Evolutionary conservation across 2,329 filamentous ascomycete genomes (phyloP), one percentile per base, ranked within the genome.

Genomic region (Raffaelea albimanens): DNA sequence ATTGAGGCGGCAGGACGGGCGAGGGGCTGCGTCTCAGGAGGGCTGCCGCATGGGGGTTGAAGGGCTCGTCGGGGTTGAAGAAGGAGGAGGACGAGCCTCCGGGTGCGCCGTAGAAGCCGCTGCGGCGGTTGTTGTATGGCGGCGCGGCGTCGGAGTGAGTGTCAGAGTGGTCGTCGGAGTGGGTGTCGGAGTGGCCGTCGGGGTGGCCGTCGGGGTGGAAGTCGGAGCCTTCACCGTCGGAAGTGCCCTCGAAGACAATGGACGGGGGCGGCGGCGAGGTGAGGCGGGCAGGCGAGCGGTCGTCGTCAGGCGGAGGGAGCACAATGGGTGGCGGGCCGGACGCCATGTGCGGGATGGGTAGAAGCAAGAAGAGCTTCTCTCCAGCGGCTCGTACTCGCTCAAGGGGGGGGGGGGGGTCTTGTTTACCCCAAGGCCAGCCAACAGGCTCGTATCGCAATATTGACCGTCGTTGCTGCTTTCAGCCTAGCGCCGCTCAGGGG

Each of bases 11-110:
- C 18, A 38, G 34, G 34, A 38, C 34, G 34, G 52, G 52, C 9
- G 50, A 51, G 4, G 49, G 50, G 29, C 51, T 51, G 45, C 53
- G 49, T 40, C 53, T 40, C 47, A 53, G 36, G 29, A 54, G 49
- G 5, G 53, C 51, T 4, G 50, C 51, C 20, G 45, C 53, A 46
- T 54, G 53, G 14, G 53, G 47, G 25, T 53, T 48, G 43, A 31
- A 13, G 3, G 42, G 42, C 16, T 44, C 42, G 4, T 16, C 21
- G 31, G 18, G 13, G 31, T 31, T 29, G 34, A 38, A 38, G 34
- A 38, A 38, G 13, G 34, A 29, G 25, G 7, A 7, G 25, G n/a
- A n/a, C n/a, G n/a, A n/a, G n/a, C n/a, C 25, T 29, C 13, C 25
- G 25, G 25, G 7, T 29, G 25, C 13, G 25, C 13, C 13, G 25